Evolutionary conservation across 495 filamentous ascomycete species (phyloP), one percentile per base, ranked within the genome.

Genomic region (Xylaria grammica): DNA sequence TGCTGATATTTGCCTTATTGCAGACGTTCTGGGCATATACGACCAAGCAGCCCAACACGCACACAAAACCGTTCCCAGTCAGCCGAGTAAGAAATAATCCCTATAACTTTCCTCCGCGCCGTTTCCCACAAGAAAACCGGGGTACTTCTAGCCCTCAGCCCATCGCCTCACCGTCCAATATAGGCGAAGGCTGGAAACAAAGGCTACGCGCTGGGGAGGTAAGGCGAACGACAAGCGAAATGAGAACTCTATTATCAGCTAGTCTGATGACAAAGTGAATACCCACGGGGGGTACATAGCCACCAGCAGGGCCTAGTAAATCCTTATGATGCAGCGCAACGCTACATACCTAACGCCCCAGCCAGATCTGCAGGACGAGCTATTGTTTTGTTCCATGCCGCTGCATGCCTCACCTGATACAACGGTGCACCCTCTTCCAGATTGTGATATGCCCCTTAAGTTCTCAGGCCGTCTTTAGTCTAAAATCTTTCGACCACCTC

Each of bases 141-240:
- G 40, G 40, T 55, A 48, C 34, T 27, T n/a, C 50, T 55, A 20
- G 24, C 38, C 40, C 34, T 63, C 60, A 53, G 50, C 51, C 20
- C 17, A 29, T 27, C 38, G 51, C 60, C 40, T 55, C 50, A 48
- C 20, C 50, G 60, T 48, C 22, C 40, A 38, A 36, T 38, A 19
- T 36, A 55, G 38, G 34, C 40, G 49, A 46, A 46, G 24, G 40
- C 26, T 32, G 51, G 22, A n/a, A 30, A 9, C n/a, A n/a, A 38
- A 27, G n/a, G 19, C 42, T 55, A 20, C 42, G 42, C 29, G 38
- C 50, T 34, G 48, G 51, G 13, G 29, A 46, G n/a, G 60, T 52
- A 63, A 55, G 49, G 60, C 48, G 60, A 63, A 45, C 50, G 19
- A 55, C 40, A 62, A 53, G 49, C 60, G 60, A 62, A 19, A 63